These are phyloP conservation scores for Cynanchum wilfordii DNA, from an alignment of 257 asterid genomes.

Conservation along the genomic window DNA sequence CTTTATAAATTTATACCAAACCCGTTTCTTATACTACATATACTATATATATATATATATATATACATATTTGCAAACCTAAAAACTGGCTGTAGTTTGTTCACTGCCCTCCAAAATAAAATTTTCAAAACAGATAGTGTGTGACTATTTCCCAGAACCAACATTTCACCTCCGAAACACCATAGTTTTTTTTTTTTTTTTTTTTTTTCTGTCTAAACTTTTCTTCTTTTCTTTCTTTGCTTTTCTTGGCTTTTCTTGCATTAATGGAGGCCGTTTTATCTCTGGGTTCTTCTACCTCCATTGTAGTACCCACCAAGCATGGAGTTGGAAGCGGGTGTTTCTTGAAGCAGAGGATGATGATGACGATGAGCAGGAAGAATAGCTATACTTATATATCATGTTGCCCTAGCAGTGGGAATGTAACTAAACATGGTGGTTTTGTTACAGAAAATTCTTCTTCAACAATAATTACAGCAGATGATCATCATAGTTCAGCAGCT, in stretches of 20 bases:
- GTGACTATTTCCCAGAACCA: slow-evolving; percentile 21
- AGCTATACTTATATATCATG: background rate
- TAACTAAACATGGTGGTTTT: slow-evolving; percentile 26
- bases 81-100: slow-evolving; percentile 28
- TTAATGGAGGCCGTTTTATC: slow-evolving; percentile 12
- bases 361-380: too few species aligned
- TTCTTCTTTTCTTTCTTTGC: background rate
- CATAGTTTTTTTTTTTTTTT: too few species aligned
- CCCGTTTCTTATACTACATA: slow-evolving; percentile 39
- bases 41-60: background rate
- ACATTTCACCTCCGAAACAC: slow-evolving; percentile 32
- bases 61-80: background rate
- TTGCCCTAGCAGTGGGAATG: slow-evolving; percentile 7
- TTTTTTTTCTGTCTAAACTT: too few species aligned
- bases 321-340: slow-evolving; percentile 6
- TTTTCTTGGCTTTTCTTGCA: background rate
- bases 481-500: slow-evolving; percentile 36
- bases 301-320: background rate
- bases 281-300: slow-evolving; percentile 6
- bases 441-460: slow-evolving; percentile 46
- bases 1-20: slow-evolving; percentile 58
- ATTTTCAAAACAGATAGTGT: too few species aligned
- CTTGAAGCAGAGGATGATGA: background rate
- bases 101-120: slow-evolving; percentile 19
- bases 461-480: slow-evolving; percentile 33